Percentiles rank a stretch among this genome's conserved stretches.
These are phyloP conservation scores for Cerioporus squamosus DNA, from an alignment of 1,284 basidiomycete species.

Conservation along the genomic window DNA sequence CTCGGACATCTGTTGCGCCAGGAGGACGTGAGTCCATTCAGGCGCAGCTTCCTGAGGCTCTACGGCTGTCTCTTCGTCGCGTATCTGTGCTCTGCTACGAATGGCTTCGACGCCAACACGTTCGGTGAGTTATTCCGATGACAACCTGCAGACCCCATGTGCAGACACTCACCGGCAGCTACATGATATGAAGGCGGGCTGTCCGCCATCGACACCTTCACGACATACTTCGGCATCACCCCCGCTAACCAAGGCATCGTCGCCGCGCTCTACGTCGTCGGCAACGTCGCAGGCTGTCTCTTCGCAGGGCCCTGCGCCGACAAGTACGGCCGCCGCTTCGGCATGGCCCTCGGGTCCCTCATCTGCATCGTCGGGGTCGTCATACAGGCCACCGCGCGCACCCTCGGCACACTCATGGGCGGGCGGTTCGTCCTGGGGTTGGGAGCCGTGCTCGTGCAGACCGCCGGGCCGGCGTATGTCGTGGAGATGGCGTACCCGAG, in stretches of 20 bases:
- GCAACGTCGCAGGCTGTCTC: constrained; percentile 25
- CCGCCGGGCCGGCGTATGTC: constrained; percentile 47
- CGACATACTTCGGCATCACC: constrained; percentile 25
- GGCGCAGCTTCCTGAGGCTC: constrained; percentile 17
- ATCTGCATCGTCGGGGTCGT: constrained; percentile 26
- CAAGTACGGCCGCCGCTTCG: constrained; percentile 25
- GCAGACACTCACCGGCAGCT: no score
- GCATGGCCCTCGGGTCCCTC: constrained; percentile 27
- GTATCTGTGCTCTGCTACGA: constrained; percentile 28
- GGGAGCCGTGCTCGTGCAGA: constrained; percentile 36
- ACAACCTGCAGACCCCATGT: no score
- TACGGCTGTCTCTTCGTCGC: constrained; percentile 27
- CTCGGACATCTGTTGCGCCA: neutral
- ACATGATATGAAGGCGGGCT: constrained; percentile 17
- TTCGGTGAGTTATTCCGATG: constrained; percentile 17
- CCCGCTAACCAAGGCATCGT: constrained; percentile 25
- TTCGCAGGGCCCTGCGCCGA: constrained; percentile 28
- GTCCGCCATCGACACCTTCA: constrained; percentile 27
- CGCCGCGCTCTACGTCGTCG: constrained; percentile 28
- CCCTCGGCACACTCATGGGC: constrained; percentile 30
- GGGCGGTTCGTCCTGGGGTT: constrained; percentile 41
- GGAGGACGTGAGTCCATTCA: constrained; percentile 7
- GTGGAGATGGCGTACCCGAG: constrained; percentile 50
- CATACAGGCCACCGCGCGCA: constrained; percentile 25
- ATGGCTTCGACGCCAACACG: constrained; percentile 29